Evolutionary conservation across 2,329 filamentous ascomycete species (phyloP), one percentile per base, ranked within the genome.

Genomic region (Domatiomyces catenatus): DNA sequence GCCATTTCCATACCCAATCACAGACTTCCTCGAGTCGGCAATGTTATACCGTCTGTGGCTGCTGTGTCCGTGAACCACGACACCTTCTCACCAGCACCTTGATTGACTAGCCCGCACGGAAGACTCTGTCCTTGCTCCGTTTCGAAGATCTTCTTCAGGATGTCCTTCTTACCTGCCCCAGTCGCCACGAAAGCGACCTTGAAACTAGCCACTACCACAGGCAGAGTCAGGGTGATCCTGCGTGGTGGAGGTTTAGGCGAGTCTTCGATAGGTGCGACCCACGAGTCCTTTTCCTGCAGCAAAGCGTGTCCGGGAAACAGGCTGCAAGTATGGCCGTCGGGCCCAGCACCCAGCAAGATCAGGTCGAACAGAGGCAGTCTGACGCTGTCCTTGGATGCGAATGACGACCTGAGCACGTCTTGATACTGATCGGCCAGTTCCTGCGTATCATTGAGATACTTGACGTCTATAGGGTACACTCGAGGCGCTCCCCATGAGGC

Each of bases 311-410:
- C 84, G 4, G 92, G 92, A 74, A 98, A 98, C 48, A 98, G 74
- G 61, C 84, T 92, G 80, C 92, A 96, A 32, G 92, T 96, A 72
- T 98, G 92, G 48, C 92, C 92, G 67, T 96, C 92, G 12, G 92
- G 90, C 0, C 92, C 92, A 66, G 86, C 94, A 61, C 92, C 92
- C 43, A 98, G 80, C 43, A 98, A 79, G 50, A 98, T 75, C 49
- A 98, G 78, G 66, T 98, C 92, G 67, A 96, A 98, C 63, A 94
- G 84, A 59, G 92, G 92, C 45, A 95, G 75, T 68, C 87, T 89
- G 66, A 98, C 90, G 56, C 85, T 92, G 70, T 98, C 92, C 64
- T 90, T 84, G 57, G 83, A 83, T 15, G 92, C 92, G 63, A 98
- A 98, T 59, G 81, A 83, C 55, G 72, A 75, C 61, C 95, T 89